phyloP scores from a whole-genome alignment of 257 asterid species.

The Mentha longifolia region DNA sequence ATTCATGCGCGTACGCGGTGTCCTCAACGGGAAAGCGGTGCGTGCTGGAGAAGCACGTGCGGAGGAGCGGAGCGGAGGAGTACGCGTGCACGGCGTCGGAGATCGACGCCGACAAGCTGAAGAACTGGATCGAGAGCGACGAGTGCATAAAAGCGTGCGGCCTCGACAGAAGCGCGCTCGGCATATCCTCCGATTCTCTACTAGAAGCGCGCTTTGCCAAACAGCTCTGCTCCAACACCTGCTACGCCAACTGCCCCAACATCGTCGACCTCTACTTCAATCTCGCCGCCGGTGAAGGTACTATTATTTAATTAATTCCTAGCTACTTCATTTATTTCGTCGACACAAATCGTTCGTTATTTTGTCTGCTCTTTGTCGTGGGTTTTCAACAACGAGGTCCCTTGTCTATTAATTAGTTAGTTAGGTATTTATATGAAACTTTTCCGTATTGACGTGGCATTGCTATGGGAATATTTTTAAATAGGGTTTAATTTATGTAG shows the following conservation, averaged over 20 bases:
- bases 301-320: too few relatives aligned
- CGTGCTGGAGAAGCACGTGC: constrained; percentile 66
- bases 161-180: constrained; percentile 59
- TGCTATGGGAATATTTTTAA: too few relatives aligned
- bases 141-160: constrained; percentile 68
- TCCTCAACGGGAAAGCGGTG: constrained; percentile 67
- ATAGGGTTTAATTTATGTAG: too few relatives aligned
- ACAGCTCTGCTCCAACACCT: constrained; percentile 66
- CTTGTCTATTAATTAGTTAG: not conserved
- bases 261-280: constrained; percentile 78
- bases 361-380: not conserved
- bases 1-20: constrained; percentile 65
- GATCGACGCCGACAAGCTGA: constrained; percentile 58
- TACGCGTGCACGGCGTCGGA: constrained; percentile 63
- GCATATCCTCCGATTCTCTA: constrained; percentile 85
- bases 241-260: constrained; percentile 68
- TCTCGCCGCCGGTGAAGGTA: constrained; percentile 64
- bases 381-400: too few relatives aligned
- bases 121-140: constrained; percentile 61
- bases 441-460: too few relatives aligned
- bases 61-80: constrained; percentile 49
- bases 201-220: constrained; percentile 55
- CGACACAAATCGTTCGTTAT: not conserved
- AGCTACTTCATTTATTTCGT: not conserved
- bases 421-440: not conserved